Percentiles rank a stretch among this genome's conserved stretches.
Conservation (phyloP, 2,329 filamentous ascomycete genomes). For the Exophiala viscosa region DNA sequence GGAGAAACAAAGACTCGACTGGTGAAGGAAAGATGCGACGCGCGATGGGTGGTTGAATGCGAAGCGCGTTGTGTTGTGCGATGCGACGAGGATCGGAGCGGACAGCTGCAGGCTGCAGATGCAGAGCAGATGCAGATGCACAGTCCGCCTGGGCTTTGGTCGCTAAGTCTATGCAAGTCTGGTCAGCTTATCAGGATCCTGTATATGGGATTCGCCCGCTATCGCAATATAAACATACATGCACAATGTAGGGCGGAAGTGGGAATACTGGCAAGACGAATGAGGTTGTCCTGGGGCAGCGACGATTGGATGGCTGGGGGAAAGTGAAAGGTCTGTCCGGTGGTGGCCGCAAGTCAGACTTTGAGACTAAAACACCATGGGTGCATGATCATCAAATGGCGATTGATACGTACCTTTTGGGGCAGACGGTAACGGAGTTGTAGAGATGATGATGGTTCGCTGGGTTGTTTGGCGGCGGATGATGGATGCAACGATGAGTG, state of each 20-base stretch:
- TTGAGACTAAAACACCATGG: neutral
- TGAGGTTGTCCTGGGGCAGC: neutral
- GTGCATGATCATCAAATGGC: no score
- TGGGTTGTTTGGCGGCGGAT: no score
- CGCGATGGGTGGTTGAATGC: conserved; percentile 1
- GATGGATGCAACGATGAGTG: no score
- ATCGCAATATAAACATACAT: conserved; percentile 10
- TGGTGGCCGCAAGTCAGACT: neutral
- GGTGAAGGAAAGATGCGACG: conserved; percentile 1
- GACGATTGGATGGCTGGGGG: neutral
- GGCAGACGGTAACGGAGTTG: no score
- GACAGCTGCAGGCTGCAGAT: conserved; percentile 21
- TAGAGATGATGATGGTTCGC: no score
- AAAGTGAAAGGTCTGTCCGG: neutral
- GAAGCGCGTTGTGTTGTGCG: conserved; percentile 6
- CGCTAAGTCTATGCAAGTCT: conserved; percentile 8
- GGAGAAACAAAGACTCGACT: conserved; percentile 6
- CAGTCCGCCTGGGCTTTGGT: neutral
- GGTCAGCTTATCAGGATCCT: conserved; percentile 10
- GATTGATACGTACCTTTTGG: no score
- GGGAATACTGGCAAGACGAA: conserved; percentile 2
- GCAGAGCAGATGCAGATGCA: conserved; percentile 6
- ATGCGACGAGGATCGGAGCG: conserved; percentile 23
- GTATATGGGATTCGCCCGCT: conserved; percentile 7
- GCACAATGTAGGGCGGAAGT: conserved; percentile 1